Conservation (phyloP, 2,329 filamentous ascomycete genomes). For the Fusarium sp. region DNA sequence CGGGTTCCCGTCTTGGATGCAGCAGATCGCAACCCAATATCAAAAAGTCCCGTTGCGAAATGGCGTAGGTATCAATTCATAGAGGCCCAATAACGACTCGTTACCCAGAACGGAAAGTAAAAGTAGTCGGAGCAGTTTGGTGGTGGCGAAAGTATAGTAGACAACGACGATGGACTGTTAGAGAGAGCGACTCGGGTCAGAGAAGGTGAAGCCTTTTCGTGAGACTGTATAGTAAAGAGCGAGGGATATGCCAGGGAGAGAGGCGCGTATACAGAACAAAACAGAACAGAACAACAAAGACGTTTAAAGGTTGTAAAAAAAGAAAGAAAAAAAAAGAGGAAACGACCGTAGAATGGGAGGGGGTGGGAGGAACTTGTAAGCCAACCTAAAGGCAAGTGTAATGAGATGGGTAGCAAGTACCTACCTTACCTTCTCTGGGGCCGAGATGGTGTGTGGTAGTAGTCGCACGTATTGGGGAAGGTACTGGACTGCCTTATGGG, state of each 20-base stretch:
- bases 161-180: conserved; percentile 3
- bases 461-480: conserved; percentile 35
- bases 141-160: conserved; percentile 20
- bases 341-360: conserved; percentile 29
- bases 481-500: conserved; percentile 28
- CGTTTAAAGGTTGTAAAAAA: conserved; percentile 17
- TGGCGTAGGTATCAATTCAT: conserved; percentile 29
- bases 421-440: conserved; percentile 6
- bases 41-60: conserved; percentile 34
- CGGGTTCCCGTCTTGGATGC: conserved; percentile 34
- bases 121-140: conserved; percentile 16
- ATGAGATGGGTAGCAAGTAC: conserved; percentile 24
- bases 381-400: conserved; percentile 30
- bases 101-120: conserved; percentile 42
- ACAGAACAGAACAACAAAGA: conserved; percentile 21
- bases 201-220: conserved; percentile 28
- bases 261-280: conserved; percentile 26
- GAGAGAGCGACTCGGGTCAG: conserved; percentile 32
- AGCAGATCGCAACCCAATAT: conserved; percentile 33
- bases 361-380: conserved; percentile 43
- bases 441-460: conserved; percentile 23
- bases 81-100: conserved; percentile 20
- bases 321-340: conserved; percentile 1
- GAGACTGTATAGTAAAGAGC: conserved; percentile 25
- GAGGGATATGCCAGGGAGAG: conserved; percentile 24